Evolutionary conservation across 116 monocot genomes (phyloP).

Genomic region (Dioscorea cayenensis): DNA sequence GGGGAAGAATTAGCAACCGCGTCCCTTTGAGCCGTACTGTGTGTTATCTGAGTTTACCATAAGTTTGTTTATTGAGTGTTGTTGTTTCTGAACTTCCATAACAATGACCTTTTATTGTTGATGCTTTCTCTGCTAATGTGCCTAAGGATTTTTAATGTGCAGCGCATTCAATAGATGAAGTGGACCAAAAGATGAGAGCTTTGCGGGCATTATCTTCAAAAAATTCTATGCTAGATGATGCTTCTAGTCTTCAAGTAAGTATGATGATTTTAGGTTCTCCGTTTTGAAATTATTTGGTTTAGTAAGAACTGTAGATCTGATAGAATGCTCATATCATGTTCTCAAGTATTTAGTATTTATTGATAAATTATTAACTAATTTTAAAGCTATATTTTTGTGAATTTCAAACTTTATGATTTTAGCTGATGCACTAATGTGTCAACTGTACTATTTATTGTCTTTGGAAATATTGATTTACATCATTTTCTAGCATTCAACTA

Average conservation of each 20-base stretch:
- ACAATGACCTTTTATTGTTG: not conserved
- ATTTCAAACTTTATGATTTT: not conserved
- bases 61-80: not conserved
- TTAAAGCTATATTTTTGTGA: not conserved
- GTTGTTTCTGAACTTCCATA: not conserved
- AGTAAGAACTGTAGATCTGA: not conserved
- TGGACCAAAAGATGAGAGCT: slow-evolving; percentile 35
- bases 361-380: not conserved
- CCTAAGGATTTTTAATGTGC: not conserved
- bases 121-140: too few relatives aligned
- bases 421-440: too few relatives aligned
- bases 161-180: slow-evolving; percentile 50
- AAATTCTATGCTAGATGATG: slow-evolving; percentile 26
- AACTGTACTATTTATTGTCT: not conserved
- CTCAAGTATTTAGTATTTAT: not conserved
- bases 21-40: not conserved
- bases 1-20: not conserved
- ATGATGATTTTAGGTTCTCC: not conserved
- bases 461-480: not conserved
- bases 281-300: not conserved
- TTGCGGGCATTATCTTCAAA: slow-evolving; percentile 25
- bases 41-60: too few relatives aligned
- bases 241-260: slow-evolving; percentile 38
- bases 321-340: not conserved
- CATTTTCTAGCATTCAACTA: not conserved